Evolutionary conservation across 2,329 filamentous ascomycete genomes (phyloP), one percentile per base, ranked within the genome.

Genomic region (Aspergillus versicolor): DNA sequence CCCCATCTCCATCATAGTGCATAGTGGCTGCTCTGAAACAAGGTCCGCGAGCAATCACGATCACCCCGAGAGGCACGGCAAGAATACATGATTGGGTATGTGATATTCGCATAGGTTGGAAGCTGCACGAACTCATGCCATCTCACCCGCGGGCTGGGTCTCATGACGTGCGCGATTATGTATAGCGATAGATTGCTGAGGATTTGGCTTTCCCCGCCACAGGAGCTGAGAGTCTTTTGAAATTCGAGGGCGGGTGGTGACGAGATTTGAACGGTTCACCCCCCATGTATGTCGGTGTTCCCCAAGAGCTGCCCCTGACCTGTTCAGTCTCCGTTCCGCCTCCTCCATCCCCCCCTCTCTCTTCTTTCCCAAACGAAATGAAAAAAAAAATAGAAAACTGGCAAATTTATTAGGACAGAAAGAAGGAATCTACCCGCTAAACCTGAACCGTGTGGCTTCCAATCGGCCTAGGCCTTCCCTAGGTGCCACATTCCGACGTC

Each of bases 401-500:
- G 40, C 21, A 30, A 40, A 38, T 21, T 41, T 46, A 47, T 46
- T 21, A 47, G 47, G 43, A 54, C 38, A 48, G 21, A 50, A 19
- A 38, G 44, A 40, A 45, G 48, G 46, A 41, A 52, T 51, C 68
- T 70, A 86, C 58, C 84, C 83, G 57, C 77, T 78, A 70, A 96
- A 97, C 66, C 90, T 88, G 78, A 97, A 97, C 62, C 90, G 86
- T 21, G 88, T 86, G 22, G 92, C 91, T 76, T 96, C 92, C 57
- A 97, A 79, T 70, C 91, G 84, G 3, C 93, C 93, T 42, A 97
- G 79, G 1, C 93, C 93, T 71, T 97, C 93, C 59, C 93, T 81
- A 6, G 94, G 94, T n/a, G 94, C 93, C 46, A 99, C 90, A 69
- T 99, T 97, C 61, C 95, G 84, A 70, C 95, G 84, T 50, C 95